Conservation (phyloP, 106 monocot species). For the Iris macrosiphon region DNA sequence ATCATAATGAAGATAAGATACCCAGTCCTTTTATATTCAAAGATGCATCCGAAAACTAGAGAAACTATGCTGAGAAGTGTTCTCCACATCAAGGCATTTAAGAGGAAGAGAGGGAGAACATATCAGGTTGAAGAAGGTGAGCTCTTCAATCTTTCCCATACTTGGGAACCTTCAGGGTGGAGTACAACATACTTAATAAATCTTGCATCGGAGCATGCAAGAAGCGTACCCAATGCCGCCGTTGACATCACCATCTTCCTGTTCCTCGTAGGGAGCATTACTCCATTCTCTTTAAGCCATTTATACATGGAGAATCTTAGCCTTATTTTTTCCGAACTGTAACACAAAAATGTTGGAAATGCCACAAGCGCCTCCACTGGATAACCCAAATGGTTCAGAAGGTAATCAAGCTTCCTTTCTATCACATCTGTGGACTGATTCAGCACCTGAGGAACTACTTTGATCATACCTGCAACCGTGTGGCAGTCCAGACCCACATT, state of each 20-base stretch:
- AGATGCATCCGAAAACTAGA: too few species aligned
- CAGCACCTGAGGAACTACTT: conserved; percentile 45
- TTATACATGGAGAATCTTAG: conserved; percentile 55
- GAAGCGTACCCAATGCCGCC: conserved; percentile 52
- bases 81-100: too few species aligned
- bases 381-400: conserved; percentile 55
- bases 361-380: conserved; percentile 32
- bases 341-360: conserved; percentile 64
- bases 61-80: too few species aligned
- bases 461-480: conserved; percentile 48
- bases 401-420: conserved; percentile 52
- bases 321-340: conserved; percentile 59
- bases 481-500: conserved; percentile 50
- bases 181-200: conserved; percentile 62
- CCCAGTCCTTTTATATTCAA: too few species aligned
- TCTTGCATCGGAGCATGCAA: conserved; percentile 50
- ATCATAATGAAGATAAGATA: too few species aligned
- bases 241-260: conserved; percentile 20
- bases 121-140: conserved; percentile 11
- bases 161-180: conserved; percentile 44
- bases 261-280: conserved; percentile 23
- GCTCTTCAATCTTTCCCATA: conserved; percentile 54
- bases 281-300: conserved; percentile 55
- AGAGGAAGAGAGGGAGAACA: too few species aligned
- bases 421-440: conserved; percentile 53